Conservation (phyloP, 176 grass and related monocot genomes). For the Avena sativa region DNA sequence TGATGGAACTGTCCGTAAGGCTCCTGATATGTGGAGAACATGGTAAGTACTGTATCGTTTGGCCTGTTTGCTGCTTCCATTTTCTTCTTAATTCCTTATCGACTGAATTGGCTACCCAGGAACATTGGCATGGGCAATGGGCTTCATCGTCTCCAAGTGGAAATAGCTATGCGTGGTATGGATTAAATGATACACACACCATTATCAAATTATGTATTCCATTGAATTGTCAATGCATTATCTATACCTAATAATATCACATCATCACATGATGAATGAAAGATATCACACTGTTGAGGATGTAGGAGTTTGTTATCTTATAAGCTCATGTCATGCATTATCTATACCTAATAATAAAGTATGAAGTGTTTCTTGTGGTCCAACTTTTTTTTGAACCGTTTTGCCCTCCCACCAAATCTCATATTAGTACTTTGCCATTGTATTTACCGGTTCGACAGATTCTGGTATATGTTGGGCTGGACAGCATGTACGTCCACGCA, state of each 20-base stretch:
- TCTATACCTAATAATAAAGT: no score
- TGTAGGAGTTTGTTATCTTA: conserved; percentile 16
- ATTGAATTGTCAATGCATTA: conserved; percentile 25
- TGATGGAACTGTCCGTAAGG: conserved; percentile 95
- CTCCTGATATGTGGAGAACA: conserved; percentile 99
- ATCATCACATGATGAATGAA: not conserved
- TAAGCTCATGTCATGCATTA: conserved; percentile 29
- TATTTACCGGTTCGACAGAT: no score
- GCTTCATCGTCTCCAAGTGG: conserved; percentile 92
- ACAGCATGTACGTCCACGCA: no score
- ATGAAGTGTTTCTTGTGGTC: no score
- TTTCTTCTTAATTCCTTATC: conserved; percentile 38
- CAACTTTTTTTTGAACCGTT: no score
- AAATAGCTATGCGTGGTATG: conserved; percentile 96
- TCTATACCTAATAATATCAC: no score
- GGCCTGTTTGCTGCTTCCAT: not conserved
- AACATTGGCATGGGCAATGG: conserved; percentile 95
- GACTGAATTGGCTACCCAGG: conserved; percentile 58
- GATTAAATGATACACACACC: conserved; percentile 26
- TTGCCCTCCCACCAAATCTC: no score
- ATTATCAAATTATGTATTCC: conserved; percentile 26
- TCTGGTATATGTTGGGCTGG: no score
- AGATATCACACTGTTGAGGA: conserved; percentile 21
- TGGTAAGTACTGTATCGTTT: conserved; percentile 59
- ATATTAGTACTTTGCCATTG: no score